These are phyloP conservation scores for Epichloe baconii DNA, from an alignment of 2,329 filamentous ascomycete species.

Conservation along the genomic window DNA sequence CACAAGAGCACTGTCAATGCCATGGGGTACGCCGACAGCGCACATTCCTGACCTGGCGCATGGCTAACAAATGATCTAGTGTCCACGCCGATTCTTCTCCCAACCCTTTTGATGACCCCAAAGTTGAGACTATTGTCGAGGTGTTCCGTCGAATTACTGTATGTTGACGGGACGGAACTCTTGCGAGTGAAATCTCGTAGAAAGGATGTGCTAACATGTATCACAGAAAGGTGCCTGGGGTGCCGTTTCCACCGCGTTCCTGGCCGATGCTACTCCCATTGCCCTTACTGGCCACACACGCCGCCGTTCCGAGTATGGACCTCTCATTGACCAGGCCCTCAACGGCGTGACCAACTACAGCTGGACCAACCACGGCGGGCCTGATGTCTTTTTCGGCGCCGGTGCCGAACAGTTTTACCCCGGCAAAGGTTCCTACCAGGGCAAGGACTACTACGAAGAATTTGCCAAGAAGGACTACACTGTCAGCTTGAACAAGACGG, in stretches of 20 bases:
- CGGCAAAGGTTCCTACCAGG: conserved; percentile 49
- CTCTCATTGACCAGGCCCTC: conserved; percentile 63
- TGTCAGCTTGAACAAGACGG: conserved; percentile 61
- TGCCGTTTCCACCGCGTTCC: conserved; percentile 65
- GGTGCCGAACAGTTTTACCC: conserved; percentile 72
- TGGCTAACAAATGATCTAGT: conserved; percentile 14
- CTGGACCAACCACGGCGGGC: conserved; percentile 62
- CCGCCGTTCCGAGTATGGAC: conserved; percentile 52
- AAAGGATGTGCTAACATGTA: background rate
- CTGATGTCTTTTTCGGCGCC: conserved; percentile 71
- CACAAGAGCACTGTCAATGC: conserved; percentile 78
- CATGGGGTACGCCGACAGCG: conserved; percentile 39
- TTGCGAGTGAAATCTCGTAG: background rate
- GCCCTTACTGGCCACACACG: conserved; percentile 63
- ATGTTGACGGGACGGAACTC: conserved; percentile 18
- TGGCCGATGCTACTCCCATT: conserved; percentile 72
- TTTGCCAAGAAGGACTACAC: conserved; percentile 63
- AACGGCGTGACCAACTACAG: conserved; percentile 68
- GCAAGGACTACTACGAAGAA: conserved; percentile 66
- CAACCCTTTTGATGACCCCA: conserved; percentile 67
- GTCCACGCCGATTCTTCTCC: conserved; percentile 68
- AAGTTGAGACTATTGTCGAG: conserved; percentile 73
- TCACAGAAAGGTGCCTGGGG: conserved; percentile 40
- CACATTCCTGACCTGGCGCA: background rate
- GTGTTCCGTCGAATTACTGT: conserved; percentile 59